Conservation (phyloP, 1,284 basidiomycete species). For the Lentinus polychrous region DNA sequence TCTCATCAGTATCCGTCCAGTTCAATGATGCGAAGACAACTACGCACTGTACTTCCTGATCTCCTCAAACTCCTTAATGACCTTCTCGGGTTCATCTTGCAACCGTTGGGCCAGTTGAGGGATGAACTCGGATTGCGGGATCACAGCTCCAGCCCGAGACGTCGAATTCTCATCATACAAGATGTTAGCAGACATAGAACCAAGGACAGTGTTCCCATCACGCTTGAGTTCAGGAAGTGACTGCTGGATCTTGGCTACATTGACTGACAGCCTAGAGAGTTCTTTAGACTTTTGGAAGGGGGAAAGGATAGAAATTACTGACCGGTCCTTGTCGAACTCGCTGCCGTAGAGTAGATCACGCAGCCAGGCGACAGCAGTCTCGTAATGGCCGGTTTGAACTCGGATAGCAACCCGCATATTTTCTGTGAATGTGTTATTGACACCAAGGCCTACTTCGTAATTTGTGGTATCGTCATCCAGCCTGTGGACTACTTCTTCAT, state of each 20-base stretch:
- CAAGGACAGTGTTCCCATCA: conserved; percentile 78
- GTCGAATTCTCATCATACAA: conserved; percentile 73
- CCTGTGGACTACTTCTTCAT: conserved; percentile 88
- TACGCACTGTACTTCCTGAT: conserved; percentile 63
- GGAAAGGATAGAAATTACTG: conserved; percentile 14
- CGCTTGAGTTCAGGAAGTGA: conserved; percentile 92
- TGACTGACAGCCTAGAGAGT: conserved; percentile 66
- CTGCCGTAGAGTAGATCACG: conserved; percentile 83
- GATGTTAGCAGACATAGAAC: conserved; percentile 65
- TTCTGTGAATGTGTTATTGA: conserved; percentile 68
- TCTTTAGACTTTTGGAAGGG: neutral
- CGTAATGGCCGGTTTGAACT: conserved; percentile 80
- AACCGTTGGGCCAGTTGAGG: conserved; percentile 72
- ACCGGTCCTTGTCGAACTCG: conserved; percentile 83
- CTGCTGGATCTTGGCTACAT: conserved; percentile 86
- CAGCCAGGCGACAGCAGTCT: conserved; percentile 81
- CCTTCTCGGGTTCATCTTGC: conserved; percentile 66
- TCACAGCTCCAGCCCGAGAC: conserved; percentile 63
- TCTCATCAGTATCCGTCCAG: neutral
- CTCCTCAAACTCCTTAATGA: conserved; percentile 69
- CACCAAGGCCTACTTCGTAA: conserved; percentile 76
- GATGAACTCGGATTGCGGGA: conserved; percentile 75
- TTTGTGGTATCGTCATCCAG: conserved; percentile 91
- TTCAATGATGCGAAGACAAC: conserved; percentile 23
- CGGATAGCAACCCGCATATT: conserved; percentile 74